Conservation (phyloP, 2,329 filamentous ascomycete species). For the Verticillium tricorpus region DNA sequence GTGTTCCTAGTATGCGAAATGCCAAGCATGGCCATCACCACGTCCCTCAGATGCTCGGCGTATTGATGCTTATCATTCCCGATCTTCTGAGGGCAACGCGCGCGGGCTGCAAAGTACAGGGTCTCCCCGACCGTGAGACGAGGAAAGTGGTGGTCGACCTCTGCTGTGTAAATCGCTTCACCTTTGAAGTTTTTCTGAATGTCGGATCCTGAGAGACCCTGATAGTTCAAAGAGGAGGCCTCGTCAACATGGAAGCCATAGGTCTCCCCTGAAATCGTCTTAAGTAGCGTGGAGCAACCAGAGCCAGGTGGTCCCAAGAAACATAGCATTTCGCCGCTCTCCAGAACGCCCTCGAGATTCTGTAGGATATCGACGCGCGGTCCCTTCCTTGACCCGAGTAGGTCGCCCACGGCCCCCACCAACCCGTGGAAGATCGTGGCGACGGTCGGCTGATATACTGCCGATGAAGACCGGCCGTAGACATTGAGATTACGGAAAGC, state of each 20-base stretch:
- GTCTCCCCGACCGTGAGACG: constrained; percentile 57
- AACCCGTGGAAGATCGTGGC: constrained; percentile 24
- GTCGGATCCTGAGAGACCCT: constrained; percentile 6
- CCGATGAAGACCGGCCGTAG: constrained; percentile 33
- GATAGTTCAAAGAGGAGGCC: constrained; percentile 8
- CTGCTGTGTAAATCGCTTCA: constrained; percentile 63
- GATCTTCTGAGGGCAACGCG: constrained; percentile 41
- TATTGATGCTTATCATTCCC: constrained; percentile 36
- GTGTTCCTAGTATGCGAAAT: constrained; percentile 52
- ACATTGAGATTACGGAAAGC: constrained; percentile 38
- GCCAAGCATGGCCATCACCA: constrained; percentile 50
- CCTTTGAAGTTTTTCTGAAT: constrained; percentile 32
- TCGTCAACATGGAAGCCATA: constrained; percentile 46
- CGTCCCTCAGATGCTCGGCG: constrained; percentile 44
- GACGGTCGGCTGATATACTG: constrained; percentile 38
- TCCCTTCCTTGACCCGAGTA: constrained; percentile 17
- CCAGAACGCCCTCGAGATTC: constrained; percentile 46
- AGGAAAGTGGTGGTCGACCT: constrained; percentile 60
- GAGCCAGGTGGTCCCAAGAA: constrained; percentile 49
- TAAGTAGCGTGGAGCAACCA: constrained; percentile 66
- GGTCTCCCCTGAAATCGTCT: constrained; percentile 59
- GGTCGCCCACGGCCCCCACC: constrained; percentile 17
- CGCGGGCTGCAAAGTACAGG: constrained; percentile 54
- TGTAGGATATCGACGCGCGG: constrained; percentile 44
- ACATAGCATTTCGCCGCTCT: constrained; percentile 51